phyloP scores from a whole-genome alignment of 1,284 basidiomycete species.

The Austroboletus niveus region DNA sequence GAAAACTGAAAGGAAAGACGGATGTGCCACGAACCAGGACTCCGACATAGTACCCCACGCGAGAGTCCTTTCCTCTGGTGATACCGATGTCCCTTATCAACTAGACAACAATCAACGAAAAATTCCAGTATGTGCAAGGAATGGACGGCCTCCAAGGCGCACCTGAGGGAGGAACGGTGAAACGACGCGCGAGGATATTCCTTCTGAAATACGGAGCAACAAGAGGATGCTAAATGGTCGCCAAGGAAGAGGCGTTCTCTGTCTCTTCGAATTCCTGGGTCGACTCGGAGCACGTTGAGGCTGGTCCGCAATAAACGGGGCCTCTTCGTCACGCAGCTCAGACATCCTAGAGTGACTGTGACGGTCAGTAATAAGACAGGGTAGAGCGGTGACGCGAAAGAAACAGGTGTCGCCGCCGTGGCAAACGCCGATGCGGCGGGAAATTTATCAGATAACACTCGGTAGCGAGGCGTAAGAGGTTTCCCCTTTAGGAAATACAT shows the following conservation, averaged over 20 bases:
- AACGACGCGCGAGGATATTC: slow-evolving; percentile 69
- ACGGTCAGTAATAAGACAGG: too few species aligned
- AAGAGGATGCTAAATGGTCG: slow-evolving; percentile 63
- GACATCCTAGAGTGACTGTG: slow-evolving; percentile 1
- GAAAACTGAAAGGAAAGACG: not conserved
- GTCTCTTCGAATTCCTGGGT: too few species aligned
- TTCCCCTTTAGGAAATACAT: too few species aligned
- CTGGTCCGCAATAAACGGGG: slow-evolving; percentile 18
- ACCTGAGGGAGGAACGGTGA: slow-evolving; percentile 70
- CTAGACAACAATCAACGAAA: slow-evolving; percentile 27
- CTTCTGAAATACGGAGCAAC: slow-evolving; percentile 57
- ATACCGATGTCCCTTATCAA: slow-evolving; percentile 47
- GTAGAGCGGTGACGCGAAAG: too few species aligned
- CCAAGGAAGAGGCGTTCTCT: slow-evolving; percentile 43
- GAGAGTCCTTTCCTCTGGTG: slow-evolving; percentile 47
- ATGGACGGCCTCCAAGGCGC: slow-evolving; percentile 4
- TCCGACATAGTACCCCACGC: slow-evolving; percentile 54
- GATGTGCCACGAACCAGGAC: slow-evolving; percentile 42
- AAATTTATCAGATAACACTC: too few species aligned
- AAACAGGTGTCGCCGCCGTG: too few species aligned
- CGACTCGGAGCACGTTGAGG: too few species aligned
- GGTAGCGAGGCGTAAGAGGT: too few species aligned
- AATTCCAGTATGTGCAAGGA: not conserved
- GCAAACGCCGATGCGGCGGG: not conserved
- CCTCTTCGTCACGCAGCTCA: slow-evolving; percentile 27